phyloP scores from a whole-genome alignment of 2,329 filamentous ascomycete genomes.

The Epichloe elymi region DNA sequence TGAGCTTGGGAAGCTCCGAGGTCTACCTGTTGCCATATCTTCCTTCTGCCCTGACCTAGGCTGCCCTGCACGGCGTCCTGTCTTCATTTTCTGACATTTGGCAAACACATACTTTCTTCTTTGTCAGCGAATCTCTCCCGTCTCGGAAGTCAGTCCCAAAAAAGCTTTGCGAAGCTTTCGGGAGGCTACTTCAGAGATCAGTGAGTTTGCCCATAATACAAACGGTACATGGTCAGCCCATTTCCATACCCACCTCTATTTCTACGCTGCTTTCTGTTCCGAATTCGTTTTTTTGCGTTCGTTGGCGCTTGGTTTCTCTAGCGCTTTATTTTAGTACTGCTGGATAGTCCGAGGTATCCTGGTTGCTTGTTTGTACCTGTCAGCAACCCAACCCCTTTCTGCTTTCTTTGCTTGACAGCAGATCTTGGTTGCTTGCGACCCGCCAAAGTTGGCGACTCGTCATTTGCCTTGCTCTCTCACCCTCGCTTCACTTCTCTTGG shows the following conservation, averaged over 20 bases:
- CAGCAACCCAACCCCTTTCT: neutral
- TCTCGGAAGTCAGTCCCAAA: neutral
- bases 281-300: slow-evolving; percentile 15
- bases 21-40: neutral
- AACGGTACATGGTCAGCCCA: slow-evolving; percentile 17
- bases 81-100: neutral
- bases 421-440: no score
- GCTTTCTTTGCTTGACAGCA: no score
- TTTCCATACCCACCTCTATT: slow-evolving; percentile 19
- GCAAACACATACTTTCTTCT: neutral
- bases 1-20: neutral
- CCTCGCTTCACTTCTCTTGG: neutral
- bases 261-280: slow-evolving; percentile 17
- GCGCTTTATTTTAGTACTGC: slow-evolving; percentile 10
- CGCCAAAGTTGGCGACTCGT: neutral
- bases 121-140: neutral
- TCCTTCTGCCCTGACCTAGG: neutral
- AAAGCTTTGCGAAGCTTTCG: neutral
- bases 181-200: neutral
- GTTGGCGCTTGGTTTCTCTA: slow-evolving; percentile 12
- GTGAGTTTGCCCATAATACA: neutral
- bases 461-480: neutral
- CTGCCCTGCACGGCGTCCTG: neutral
- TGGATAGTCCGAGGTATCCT: neutral
- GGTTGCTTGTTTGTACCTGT: neutral